These are phyloP conservation scores for Fusarium lyarnte DNA, from an alignment of 2,329 filamentous ascomycete genomes.

Conservation along the genomic window DNA sequence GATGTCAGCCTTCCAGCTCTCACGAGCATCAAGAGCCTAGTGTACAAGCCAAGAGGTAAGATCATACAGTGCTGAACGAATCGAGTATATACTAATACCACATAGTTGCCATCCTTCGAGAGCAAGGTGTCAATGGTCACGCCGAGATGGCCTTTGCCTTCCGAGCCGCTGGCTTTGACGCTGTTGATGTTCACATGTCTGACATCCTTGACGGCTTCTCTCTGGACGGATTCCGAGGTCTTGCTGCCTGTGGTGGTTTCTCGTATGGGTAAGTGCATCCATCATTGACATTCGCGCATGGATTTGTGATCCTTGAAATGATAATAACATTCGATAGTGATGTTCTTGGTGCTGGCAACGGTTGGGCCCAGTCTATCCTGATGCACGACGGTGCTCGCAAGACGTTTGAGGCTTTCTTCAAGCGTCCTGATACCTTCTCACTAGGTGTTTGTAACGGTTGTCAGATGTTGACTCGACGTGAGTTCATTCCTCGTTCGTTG, in stretches of 20 bases:
- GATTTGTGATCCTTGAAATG: neutral
- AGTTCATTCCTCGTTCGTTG: neutral
- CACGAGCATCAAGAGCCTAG: constrained; percentile 57
- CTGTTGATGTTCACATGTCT: constrained; percentile 96
- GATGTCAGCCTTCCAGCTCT: constrained; percentile 76
- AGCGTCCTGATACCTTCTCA: constrained; percentile 87
- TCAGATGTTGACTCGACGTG: constrained; percentile 82
- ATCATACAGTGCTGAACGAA: constrained; percentile 1
- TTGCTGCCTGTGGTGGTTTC: constrained; percentile 97
- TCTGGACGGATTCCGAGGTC: constrained; percentile 82
- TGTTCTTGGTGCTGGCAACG: constrained; percentile 86
- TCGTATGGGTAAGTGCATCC: constrained; percentile 72
- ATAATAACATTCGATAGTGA: constrained; percentile 55
- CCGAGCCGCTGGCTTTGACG: constrained; percentile 87
- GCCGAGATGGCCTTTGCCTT: constrained; percentile 99
- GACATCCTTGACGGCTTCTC: constrained; percentile 85
- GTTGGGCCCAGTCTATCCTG: constrained; percentile 94
- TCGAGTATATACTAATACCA: constrained; percentile 59
- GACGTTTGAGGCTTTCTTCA: constrained; percentile 88
- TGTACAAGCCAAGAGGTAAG: constrained; percentile 64
- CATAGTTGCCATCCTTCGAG: constrained; percentile 92
- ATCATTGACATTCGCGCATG: too few species aligned
- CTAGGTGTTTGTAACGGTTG: constrained; percentile 98
- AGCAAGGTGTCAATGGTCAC: constrained; percentile 95
- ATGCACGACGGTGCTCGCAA: constrained; percentile 79